These are phyloP conservation scores for Penicillium olsonii DNA, from an alignment of 2,329 filamentous ascomycete genomes.

Conservation along the genomic window DNA sequence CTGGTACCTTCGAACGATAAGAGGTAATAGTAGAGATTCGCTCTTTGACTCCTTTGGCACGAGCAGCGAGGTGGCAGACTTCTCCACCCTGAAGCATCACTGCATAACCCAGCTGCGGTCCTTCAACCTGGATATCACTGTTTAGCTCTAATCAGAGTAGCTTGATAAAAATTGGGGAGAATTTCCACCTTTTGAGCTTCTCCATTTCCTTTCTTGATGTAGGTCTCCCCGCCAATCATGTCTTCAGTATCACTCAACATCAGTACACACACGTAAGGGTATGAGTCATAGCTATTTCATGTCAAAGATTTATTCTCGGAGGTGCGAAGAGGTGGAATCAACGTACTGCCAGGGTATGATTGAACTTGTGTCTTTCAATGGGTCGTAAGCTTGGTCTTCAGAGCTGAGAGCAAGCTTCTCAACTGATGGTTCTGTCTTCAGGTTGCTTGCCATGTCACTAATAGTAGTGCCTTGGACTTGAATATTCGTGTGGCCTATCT, in stretches of 20 bases:
- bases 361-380: constrained; percentile 15
- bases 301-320: not conserved
- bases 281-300: constrained; percentile 17
- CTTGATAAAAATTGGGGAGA: not conserved
- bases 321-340: not conserved
- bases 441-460: constrained; percentile 14
- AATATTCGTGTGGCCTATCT: constrained; percentile 31
- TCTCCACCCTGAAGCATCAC: constrained; percentile 32
- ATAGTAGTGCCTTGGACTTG: constrained; percentile 20
- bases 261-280: constrained; percentile 31
- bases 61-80: constrained; percentile 28
- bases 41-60: constrained; percentile 25
- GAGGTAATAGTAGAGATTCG: constrained; percentile 31
- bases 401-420: constrained; percentile 14
- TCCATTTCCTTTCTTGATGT: constrained; percentile 26
- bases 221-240: constrained; percentile 34
- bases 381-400: constrained; percentile 19
- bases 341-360: constrained; percentile 29
- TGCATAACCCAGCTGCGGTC: constrained; percentile 22
- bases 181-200: constrained; percentile 10
- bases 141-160: not conserved
- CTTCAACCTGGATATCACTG: constrained; percentile 6
- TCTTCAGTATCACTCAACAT: constrained; percentile 30
- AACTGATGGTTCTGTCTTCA: constrained; percentile 18
- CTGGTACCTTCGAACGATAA: constrained; percentile 21